These are phyloP conservation scores for Croton laevigatus DNA, from an alignment of 441 rosid genomes.

Conservation along the genomic window DNA sequence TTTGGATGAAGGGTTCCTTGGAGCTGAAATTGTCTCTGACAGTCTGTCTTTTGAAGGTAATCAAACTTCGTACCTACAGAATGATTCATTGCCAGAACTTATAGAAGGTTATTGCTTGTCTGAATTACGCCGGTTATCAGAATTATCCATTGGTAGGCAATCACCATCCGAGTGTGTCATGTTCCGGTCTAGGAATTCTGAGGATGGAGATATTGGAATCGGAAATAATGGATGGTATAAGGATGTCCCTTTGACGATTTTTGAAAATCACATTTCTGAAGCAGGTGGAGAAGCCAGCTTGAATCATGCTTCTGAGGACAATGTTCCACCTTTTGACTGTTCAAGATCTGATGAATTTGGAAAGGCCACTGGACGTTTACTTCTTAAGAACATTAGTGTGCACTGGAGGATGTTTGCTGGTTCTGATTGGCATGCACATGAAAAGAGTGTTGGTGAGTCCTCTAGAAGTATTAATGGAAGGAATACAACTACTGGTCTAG, in stretches of 20 bases:
- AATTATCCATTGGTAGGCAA: slow-evolving; percentile 49
- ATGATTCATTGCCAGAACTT: slow-evolving; percentile 58
- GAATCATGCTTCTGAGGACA: slow-evolving; percentile 48
- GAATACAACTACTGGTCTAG: slow-evolving; percentile 61
- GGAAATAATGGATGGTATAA: slow-evolving; percentile 80
- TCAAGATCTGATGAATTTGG: slow-evolving; percentile 37
- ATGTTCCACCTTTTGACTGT: slow-evolving; percentile 33
- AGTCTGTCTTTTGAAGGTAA: slow-evolving; percentile 42
- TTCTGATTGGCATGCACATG: slow-evolving; percentile 65
- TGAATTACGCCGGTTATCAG: slow-evolving; percentile 55
- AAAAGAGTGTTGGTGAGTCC: slow-evolving; percentile 29
- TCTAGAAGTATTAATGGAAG: slow-evolving; percentile 41
- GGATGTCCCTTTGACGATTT: slow-evolving; percentile 53
- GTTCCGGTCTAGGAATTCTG: slow-evolving; percentile 29
- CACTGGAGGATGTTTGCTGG: slow-evolving; percentile 91
- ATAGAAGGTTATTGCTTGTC: slow-evolving; percentile 83
- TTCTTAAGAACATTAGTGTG: slow-evolving; percentile 57
- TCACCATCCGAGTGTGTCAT: slow-evolving; percentile 34
- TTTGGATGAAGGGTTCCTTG: slow-evolving; percentile 42
- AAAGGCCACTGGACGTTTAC: slow-evolving; percentile 57
- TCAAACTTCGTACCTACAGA: slow-evolving; percentile 52
- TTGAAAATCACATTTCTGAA: slow-evolving; percentile 86
- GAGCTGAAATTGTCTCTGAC: slow-evolving; percentile 38
- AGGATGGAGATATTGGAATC: slow-evolving; percentile 50
- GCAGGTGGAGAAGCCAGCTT: slow-evolving; percentile 43